Percentiles rank a stretch among this genome's conserved stretches.
Evolutionary conservation across 257 asterid species (phyloP).

Genomic region (Ballota nigra): DNA sequence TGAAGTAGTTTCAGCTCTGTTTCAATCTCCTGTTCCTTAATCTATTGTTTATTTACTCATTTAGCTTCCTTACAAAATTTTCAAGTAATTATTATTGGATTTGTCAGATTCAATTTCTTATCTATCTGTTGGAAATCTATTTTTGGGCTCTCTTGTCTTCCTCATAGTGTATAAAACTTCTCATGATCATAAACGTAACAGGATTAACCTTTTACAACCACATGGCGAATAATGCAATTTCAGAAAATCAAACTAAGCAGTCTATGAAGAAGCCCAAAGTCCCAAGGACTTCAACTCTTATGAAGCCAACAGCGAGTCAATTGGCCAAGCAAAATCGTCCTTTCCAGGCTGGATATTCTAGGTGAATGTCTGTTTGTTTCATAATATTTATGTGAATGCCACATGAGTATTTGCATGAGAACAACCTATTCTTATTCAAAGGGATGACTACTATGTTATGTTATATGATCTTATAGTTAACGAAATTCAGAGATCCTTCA

Average conservation of each 20-base stretch:
- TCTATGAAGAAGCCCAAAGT: conserved; percentile 41
- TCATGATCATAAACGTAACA: conserved; percentile 28
- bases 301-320: conserved; percentile 96
- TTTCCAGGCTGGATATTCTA: conserved; percentile 43
- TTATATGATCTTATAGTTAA: background rate
- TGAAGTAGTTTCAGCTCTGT: background rate
- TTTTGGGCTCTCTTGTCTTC: background rate
- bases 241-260: conserved; percentile 43
- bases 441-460: background rate
- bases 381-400: background rate
- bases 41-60: background rate
- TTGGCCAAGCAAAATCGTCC: conserved; percentile 85
- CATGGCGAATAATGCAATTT: conserved; percentile 33
- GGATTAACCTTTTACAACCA: conserved; percentile 59
- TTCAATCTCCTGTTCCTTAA: conserved; percentile 1
- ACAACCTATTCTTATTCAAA: background rate
- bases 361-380: conserved; percentile 42
- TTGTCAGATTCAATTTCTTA: background rate
- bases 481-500: background rate
- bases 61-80: background rate
- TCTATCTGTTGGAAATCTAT: background rate
- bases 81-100: background rate
- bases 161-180: background rate
- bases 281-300: conserved; percentile 79
- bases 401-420: conserved; percentile 3